Base-by-base conservation (phyloP, 2,329 filamentous ascomycete species). In the Colletotrichum sansevieriae region DNA sequence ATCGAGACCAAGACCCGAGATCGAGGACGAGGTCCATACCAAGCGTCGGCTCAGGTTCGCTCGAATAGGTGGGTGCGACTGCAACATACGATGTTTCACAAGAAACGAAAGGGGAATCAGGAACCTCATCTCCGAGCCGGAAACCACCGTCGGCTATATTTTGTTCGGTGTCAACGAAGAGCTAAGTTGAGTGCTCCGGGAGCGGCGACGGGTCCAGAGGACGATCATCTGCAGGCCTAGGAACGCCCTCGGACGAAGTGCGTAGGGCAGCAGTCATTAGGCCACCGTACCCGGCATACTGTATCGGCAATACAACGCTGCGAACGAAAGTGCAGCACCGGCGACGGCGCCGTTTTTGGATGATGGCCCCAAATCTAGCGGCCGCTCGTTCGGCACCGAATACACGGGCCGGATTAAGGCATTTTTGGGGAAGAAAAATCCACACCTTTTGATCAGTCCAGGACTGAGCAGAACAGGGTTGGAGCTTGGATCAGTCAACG, bases 301-400 rank as follows among this genome's bases (percentile, higher is more conserved):
- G 63, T 66, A 37, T 66, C 55, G 55, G 66, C 62, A 49, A 69
- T 60, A 49, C 20, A 44, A 65, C 61, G 13, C 37, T 9, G 49
- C 10, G 41, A 43, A n/a, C 10, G 41, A 43, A n/a, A 12, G n/a
- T 49, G 43, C 43, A 55, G 62, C 5, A 13, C 62, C 66, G 62
- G 49, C 49, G 35, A 66, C 63, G 63, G 62, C 66, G 39, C 63
- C 47, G 55, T 39, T 64, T 56, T 61, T 20, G 63, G 43, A 65
- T 49, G 18, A 44, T 52, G 39, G 20, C 33, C 37, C 61, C 15
- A 18, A 22, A 12, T 20, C n/a, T 39, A 37, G 44, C 52, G 43
- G 52, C 52, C 62, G 47, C 54, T 25, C 15, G n/a, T 43, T 56
- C 62, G 66, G 66, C 56, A 39, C 66, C 66, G 66, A 69, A 41